phyloP scores from a whole-genome alignment of 2,329 filamentous ascomycete genomes.

The Elsinoe necatrix region DNA sequence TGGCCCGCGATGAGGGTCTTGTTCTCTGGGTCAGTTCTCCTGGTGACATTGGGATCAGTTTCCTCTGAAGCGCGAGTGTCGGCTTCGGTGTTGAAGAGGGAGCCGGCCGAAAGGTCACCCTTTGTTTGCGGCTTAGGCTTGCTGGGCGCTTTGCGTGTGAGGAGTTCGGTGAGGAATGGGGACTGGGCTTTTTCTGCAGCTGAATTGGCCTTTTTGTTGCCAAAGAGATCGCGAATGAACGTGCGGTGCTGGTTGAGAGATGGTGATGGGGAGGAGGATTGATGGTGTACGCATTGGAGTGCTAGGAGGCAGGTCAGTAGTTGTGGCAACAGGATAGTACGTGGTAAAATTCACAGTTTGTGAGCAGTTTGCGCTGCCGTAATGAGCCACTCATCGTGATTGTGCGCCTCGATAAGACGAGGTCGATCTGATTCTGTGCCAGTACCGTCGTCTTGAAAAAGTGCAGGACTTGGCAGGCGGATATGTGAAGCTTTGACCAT shows the following conservation, averaged over 20 bases:
- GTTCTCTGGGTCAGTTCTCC: conserved; percentile 17
- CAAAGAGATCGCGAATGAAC: conserved; percentile 19
- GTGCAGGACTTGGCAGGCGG: conserved; percentile 9
- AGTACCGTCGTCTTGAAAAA: conserved; percentile 11
- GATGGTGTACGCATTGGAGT: conserved; percentile 19
- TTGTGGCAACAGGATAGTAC: neutral
- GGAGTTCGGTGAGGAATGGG: conserved; percentile 56
- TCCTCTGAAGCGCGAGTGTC: conserved; percentile 24
- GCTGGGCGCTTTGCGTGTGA: conserved; percentile 30
- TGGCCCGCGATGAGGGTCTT: conserved; percentile 17
- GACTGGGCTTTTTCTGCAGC: conserved; percentile 27
- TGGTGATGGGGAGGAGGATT: conserved; percentile 15
- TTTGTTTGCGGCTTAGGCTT: conserved; percentile 21
- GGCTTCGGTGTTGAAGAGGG: conserved; percentile 43
- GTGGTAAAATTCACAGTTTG: conserved; percentile 45
- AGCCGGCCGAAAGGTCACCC: conserved; percentile 41
- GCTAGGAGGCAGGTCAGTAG: conserved; percentile 7
- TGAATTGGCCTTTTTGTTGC: conserved; percentile 18
- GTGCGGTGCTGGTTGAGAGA: conserved; percentile 19
- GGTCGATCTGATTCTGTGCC: neutral
- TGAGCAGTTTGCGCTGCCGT: conserved; percentile 53
- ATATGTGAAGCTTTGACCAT: conserved; percentile 7
- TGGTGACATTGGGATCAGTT: conserved; percentile 18
- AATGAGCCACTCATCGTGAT: conserved; percentile 55
- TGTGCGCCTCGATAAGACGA: neutral